Evolutionary conservation across 2,329 filamentous ascomycete genomes (phyloP), one percentile per base, ranked within the genome.

Genomic region (Aureobasidium leucospermi): DNA sequence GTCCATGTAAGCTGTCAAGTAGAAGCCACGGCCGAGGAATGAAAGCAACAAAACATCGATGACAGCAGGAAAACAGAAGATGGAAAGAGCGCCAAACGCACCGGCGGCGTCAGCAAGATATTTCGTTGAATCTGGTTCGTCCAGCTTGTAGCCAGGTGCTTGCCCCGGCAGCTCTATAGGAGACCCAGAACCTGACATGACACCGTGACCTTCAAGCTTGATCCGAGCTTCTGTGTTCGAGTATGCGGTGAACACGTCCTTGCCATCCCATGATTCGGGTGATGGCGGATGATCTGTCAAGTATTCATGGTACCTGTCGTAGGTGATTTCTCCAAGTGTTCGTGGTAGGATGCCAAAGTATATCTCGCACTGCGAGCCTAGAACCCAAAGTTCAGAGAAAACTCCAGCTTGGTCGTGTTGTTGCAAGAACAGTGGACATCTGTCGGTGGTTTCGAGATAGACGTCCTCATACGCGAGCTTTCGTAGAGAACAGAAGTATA

Each of bases 361-460:
- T 0, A 79, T 76, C 61, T 85, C 82, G 65, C 84, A 86, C 58
- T 83, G 80, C 3, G 83, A 85, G 1, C 84, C 84, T 1, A 85
- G 73, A 0, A 82, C 83, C 69, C 84, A 86, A 0, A 84, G 78
- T 66, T 86, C 84, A 0, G 83, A 79, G 65, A 86, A 86, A 6
- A 82, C 82, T 34, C 82, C 83, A 13, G 83, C 83, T 67, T 86
- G 84, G 60, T 86, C 84, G 1, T 82, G 75, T 59, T 84, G 83
- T 19, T 79, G 76, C 58, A 84, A 81, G 68, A 84, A 84, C 9
- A 85, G 72, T 0, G 82, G 83, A 64, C 84, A 85, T 7, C 82
- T 75, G 65, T 86, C 83, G 0, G 81, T 83, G 1, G 84, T 81
- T 67, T 86, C 83, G 11, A 82, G 73, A 65, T 85, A 86, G 0